Evolutionary conservation across 257 asterid species (phyloP).

Genomic region (Gentiana dahurica): DNA sequence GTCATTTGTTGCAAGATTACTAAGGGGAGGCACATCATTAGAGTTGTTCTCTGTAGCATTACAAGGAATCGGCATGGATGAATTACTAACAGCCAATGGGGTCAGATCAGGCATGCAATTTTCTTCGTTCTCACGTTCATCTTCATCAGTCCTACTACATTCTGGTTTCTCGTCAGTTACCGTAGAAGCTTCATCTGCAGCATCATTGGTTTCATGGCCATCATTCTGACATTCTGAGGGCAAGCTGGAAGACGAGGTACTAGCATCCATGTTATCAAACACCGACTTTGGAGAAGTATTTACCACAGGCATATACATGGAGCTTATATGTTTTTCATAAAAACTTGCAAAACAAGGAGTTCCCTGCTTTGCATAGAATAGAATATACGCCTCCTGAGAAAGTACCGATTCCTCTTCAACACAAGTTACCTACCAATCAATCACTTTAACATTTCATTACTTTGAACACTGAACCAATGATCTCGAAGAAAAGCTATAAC

Average conservation of each 20-base stretch:
- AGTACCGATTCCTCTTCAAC: conserved; percentile 60
- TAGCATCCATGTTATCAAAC: conserved; percentile 33
- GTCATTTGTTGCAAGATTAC: neutral
- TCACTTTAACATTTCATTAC: conserved; percentile 3
- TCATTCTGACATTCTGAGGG: conserved; percentile 8
- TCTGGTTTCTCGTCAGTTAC: conserved; percentile 12
- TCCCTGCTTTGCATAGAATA: conserved; percentile 65
- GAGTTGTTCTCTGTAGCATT: conserved; percentile 19
- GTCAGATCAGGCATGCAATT: conserved; percentile 12
- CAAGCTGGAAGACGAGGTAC: conserved; percentile 19
- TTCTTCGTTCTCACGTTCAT: conserved; percentile 12
- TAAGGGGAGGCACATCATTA: conserved; percentile 10
- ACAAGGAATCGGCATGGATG: conserved; percentile 11
- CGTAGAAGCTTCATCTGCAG: conserved; percentile 14
- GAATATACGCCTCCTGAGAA: conserved; percentile 82
- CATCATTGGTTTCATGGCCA: conserved; percentile 20
- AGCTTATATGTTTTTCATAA: conserved; percentile 33
- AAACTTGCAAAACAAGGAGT: conserved; percentile 65
- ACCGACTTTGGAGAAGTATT: conserved; percentile 83
- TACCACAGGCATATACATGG: conserved; percentile 17
- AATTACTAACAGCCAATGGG: conserved; percentile 14
- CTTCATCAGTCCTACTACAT: conserved; percentile 16
- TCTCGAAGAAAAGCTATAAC: too few relatives aligned
- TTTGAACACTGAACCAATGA: neutral
- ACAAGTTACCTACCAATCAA: conserved; percentile 34